A percentile compares a stretch with the other conserved stretches of the same genome.
Conservation (phyloP, 2,329 filamentous ascomycete genomes). For the Decorospora gaudefroyi region DNA sequence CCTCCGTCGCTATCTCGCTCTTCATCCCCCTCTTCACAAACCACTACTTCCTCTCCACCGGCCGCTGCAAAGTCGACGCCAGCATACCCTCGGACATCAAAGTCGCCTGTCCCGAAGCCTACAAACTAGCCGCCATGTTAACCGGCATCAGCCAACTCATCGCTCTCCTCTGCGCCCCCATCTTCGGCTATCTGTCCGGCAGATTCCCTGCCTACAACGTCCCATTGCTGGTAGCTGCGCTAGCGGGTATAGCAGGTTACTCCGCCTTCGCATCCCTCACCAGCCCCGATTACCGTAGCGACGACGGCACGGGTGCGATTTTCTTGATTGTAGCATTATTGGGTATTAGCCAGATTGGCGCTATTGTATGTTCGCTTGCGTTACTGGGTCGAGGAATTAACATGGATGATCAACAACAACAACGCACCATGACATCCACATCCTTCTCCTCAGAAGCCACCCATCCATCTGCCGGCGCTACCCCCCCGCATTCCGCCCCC, state of each 20-base stretch:
- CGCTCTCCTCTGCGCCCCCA: constrained; percentile 79
- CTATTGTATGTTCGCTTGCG: constrained; percentile 94
- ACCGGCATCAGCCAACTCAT: constrained; percentile 88
- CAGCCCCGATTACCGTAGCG: constrained; percentile 74
- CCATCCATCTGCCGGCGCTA: constrained; percentile 42
- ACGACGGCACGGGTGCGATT: constrained; percentile 69
- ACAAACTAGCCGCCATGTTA: constrained; percentile 82
- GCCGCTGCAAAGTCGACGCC: constrained; percentile 68
- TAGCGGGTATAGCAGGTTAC: constrained; percentile 79
- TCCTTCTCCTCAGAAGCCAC: constrained; percentile 12
- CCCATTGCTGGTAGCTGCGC: constrained; percentile 72
- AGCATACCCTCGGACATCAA: constrained; percentile 67
- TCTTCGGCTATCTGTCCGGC: constrained; percentile 85
- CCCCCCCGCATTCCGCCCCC: constrained; percentile 39
- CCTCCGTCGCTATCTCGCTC: constrained; percentile 90
- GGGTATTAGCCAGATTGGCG: constrained; percentile 91
- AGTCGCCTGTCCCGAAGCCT: constrained; percentile 81
- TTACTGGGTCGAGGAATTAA: constrained; percentile 82
- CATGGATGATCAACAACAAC: no score
- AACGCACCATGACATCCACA: constrained; percentile 8
- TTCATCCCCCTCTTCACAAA: constrained; percentile 95
- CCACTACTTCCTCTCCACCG: constrained; percentile 80
- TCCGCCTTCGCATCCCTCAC: constrained; percentile 72
- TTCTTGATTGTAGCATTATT: constrained; percentile 79
- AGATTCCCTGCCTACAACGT: constrained; percentile 67